phyloP scores from a whole-genome alignment of 345 rosid species.

The Citrus australasica region DNA sequence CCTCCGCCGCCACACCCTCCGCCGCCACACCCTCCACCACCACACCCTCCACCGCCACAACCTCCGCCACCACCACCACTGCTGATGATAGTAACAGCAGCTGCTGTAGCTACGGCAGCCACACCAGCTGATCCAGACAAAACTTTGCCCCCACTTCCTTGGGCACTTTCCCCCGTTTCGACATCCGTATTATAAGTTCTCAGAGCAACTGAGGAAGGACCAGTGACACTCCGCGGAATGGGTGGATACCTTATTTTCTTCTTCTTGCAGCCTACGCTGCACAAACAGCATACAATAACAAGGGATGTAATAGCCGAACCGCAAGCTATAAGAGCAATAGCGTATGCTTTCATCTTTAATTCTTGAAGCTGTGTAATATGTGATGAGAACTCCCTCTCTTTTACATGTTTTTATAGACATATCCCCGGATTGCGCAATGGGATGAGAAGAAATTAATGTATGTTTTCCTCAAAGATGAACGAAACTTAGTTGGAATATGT shows the following conservation, averaged over 20 bases:
- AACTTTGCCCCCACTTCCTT: not conserved
- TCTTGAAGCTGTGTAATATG: not conserved
- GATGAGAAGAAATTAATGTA: not conserved
- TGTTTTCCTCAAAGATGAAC: not conserved
- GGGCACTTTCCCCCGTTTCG: not conserved
- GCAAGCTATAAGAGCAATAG: not conserved
- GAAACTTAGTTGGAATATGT: too few species aligned
- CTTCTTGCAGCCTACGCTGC: not conserved
- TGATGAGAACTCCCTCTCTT: not conserved
- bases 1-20: not conserved
- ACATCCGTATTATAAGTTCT: not conserved
- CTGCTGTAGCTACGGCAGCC: not conserved
- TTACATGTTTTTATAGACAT: not conserved
- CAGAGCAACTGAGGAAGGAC: not conserved
- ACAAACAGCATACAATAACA: not conserved
- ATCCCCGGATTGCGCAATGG: not conserved
- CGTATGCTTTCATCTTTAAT: constrained; percentile 1
- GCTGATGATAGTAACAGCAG: not conserved
- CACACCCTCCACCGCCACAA: not conserved
- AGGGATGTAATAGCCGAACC: not conserved
- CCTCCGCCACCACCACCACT: not conserved
- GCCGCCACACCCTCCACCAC: not conserved
- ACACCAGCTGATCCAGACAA: not conserved
- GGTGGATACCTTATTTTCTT: not conserved
- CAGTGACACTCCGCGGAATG: not conserved